Conservation (phyloP, 2,329 filamentous ascomycete species). For the Fusarium acutatum region DNA sequence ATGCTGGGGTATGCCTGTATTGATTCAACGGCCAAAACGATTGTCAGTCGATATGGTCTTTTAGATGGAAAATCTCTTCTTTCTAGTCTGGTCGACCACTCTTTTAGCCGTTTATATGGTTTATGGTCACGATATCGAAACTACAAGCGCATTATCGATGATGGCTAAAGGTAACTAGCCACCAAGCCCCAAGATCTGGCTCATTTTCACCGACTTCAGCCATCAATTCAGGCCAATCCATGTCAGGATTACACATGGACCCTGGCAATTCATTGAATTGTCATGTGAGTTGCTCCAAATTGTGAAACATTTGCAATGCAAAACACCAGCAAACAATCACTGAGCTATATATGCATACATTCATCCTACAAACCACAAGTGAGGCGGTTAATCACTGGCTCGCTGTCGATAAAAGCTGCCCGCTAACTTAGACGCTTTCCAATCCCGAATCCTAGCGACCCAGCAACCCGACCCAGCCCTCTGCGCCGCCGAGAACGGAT, state of each 20-base stretch:
- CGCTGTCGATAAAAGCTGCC: constrained; percentile 22
- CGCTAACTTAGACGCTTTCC: constrained; percentile 8
- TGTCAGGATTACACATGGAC: background rate
- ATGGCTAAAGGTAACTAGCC: background rate
- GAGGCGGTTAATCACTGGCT: constrained; percentile 34
- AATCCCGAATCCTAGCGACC: constrained; percentile 24
- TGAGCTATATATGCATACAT: background rate
- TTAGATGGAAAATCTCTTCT: constrained; percentile 9
- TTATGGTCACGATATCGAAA: background rate
- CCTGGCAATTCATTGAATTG: background rate
- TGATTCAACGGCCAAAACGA: constrained; percentile 16
- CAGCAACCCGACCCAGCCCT: constrained; percentile 32
- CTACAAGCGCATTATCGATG: background rate
- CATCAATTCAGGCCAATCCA: background rate
- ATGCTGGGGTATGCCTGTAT: constrained; percentile 34
- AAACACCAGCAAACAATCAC: constrained; percentile 10
- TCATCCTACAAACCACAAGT: constrained; percentile 19
- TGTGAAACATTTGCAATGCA: constrained; percentile 17
- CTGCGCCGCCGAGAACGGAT: constrained; percentile 43
- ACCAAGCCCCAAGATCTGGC: background rate
- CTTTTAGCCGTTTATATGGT: background rate
- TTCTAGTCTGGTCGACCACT: constrained; percentile 1
- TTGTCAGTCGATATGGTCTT: constrained; percentile 3
- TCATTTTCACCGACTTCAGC: background rate
- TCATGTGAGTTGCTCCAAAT: constrained; percentile 18